A percentile compares a stretch with the other conserved stretches of the same genome.
phyloP scores from a whole-genome alignment of 805 yeast species.

The Saccharomyces kudriavzevii region DNA sequence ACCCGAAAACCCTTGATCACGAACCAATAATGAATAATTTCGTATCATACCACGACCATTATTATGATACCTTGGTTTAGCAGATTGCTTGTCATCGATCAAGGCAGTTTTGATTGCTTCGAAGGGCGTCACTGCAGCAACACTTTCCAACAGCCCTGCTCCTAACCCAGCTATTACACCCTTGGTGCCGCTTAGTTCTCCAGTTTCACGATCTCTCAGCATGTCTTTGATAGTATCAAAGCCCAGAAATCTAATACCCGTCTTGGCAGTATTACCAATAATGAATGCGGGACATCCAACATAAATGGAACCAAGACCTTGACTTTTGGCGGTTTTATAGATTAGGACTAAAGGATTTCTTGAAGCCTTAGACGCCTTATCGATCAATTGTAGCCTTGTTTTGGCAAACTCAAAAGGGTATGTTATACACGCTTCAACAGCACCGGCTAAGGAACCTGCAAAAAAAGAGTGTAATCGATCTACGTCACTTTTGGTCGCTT shows the following conservation, averaged over 20 bases:
- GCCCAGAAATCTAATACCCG: constrained; percentile 89
- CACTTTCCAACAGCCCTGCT: constrained; percentile 88
- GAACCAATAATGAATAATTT: constrained; percentile 40
- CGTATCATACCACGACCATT: constrained; percentile 48
- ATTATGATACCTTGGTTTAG: constrained; percentile 67
- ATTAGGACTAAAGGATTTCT: constrained; percentile 81
- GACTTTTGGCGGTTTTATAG: constrained; percentile 61
- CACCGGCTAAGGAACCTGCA: constrained; percentile 97
- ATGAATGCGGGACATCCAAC: constrained; percentile 97
- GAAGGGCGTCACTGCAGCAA: constrained; percentile 91
- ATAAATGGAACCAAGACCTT: constrained; percentile 73
- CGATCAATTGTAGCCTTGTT: constrained; percentile 79
- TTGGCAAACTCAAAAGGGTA: constrained; percentile 97
- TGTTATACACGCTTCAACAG: constrained; percentile 84
- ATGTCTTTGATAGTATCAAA: constrained; percentile 78
- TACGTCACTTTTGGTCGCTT: constrained; percentile 27
- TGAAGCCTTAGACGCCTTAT: constrained; percentile 54
- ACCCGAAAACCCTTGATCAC: constrained; percentile 76
- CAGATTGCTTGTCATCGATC: constrained; percentile 82
- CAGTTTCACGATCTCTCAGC: constrained; percentile 66
- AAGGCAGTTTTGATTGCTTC: constrained; percentile 94
- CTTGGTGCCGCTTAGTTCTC: constrained; percentile 79
- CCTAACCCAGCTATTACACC: constrained; percentile 97
- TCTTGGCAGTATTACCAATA: constrained; percentile 92
- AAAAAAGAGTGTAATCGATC: constrained; percentile 77